Percentiles rank a stretch among this genome's conserved stretches.
These are phyloP conservation scores for Trichoderma pleuroti DNA, from an alignment of 2,329 filamentous ascomycete species.

Conservation along the genomic window DNA sequence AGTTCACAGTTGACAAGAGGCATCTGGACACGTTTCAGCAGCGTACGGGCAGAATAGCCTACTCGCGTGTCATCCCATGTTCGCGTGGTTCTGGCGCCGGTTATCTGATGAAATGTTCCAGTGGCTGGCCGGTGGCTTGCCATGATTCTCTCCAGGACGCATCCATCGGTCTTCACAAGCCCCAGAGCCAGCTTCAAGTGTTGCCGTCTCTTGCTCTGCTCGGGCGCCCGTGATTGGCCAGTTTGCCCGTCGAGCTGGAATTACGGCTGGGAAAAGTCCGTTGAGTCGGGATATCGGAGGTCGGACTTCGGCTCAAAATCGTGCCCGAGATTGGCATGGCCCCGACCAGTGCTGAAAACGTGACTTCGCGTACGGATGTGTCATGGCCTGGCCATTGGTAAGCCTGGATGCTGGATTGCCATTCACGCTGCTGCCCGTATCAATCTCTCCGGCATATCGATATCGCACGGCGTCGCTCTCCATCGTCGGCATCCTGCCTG, in stretches of 20 bases:
- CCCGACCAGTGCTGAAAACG: conserved; percentile 1
- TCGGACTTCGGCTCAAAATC: conserved; percentile 13
- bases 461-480: background rate
- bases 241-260: background rate
- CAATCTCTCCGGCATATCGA: background rate
- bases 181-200: background rate
- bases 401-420: background rate
- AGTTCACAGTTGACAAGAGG: background rate
- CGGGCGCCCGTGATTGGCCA: background rate
- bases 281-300: background rate
- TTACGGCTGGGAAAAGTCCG: background rate
- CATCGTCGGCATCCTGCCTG: background rate
- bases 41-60: background rate
- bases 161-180: background rate
- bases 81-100: background rate
- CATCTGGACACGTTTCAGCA: background rate
- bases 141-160: background rate
- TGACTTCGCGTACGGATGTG: conserved; percentile 17
- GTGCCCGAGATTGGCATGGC: background rate
- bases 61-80: background rate
- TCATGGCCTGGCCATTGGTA: conserved; percentile 2
- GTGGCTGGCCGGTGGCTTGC: background rate
- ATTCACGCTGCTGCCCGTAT: background rate
- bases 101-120: background rate
- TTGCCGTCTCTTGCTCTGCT: background rate